Conservation (phyloP, 306 rosid genomes). For the Prunus mongolica region DNA sequence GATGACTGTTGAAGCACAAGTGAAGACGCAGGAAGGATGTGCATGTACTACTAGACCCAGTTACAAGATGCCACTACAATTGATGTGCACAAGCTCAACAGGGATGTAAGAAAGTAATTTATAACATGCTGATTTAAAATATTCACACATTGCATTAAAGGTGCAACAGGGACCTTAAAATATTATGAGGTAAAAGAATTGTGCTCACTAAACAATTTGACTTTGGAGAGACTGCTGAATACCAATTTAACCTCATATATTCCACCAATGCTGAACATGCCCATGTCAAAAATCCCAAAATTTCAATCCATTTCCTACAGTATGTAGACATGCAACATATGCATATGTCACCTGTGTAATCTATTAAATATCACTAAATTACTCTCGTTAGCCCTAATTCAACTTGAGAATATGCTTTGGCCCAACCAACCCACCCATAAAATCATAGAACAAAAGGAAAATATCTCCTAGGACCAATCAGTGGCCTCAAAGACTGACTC, state of each 20-base stretch:
- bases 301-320: background rate
- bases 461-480: background rate
- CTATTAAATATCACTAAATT: background rate
- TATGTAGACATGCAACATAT: background rate
- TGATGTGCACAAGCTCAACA: background rate
- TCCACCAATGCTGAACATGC: background rate
- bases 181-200: too few species aligned
- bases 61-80: background rate
- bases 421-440: background rate
- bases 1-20: conserved; percentile 6
- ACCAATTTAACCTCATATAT: background rate
- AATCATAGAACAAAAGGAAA: background rate
- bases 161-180: too few species aligned
- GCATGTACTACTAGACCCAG: background rate
- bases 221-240: background rate
- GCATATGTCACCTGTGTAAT: background rate
- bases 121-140: background rate
- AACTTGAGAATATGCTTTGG: background rate
- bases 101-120: background rate
- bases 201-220: background rate
- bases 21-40: background rate
- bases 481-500: background rate
- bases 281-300: background rate
- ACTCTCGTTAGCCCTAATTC: background rate
- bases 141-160: background rate